A percentile compares a stretch with the other conserved stretches of the same genome.
Conservation (phyloP, 1,139 yeast species). For the Spathaspora sp. region DNA sequence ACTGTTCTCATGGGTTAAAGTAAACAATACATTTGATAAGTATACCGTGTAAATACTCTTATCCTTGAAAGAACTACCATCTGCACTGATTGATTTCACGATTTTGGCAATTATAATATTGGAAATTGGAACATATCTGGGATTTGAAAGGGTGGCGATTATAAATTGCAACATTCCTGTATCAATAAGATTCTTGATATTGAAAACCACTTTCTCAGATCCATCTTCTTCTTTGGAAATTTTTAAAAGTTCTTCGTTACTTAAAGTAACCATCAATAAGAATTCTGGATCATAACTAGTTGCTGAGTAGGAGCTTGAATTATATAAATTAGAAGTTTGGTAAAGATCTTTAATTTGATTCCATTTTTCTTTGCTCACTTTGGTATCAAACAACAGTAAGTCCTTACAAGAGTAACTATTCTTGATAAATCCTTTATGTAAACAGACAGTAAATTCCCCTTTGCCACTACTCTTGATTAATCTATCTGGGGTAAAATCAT, state of each 20-base stretch:
- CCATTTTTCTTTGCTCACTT: conserved; percentile 16
- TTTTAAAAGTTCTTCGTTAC: conserved; percentile 60
- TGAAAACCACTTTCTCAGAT: conserved; percentile 31
- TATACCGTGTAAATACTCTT: conserved; percentile 55
- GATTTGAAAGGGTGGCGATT: conserved; percentile 42
- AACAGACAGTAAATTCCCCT: conserved; percentile 43
- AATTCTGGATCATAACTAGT: conserved; percentile 62
- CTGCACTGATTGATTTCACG: conserved; percentile 29
- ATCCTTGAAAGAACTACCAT: conserved; percentile 52
- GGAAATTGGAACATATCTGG: conserved; percentile 22
- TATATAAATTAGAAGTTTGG: conserved; percentile 3
- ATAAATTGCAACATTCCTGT: conserved; percentile 58
- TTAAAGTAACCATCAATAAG: conserved; percentile 53
- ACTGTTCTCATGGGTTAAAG: conserved; percentile 26
- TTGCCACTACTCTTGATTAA: conserved; percentile 43
- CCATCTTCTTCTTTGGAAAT: conserved; percentile 22
- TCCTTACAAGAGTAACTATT: conserved; percentile 37
- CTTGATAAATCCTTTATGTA: conserved; percentile 52
- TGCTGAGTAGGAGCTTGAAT: conserved; percentile 7
- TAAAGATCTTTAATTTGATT: conserved; percentile 25
- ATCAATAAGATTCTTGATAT: conserved; percentile 59
- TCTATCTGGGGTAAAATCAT: conserved; percentile 39
- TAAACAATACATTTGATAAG: conserved; percentile 58
- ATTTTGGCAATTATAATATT: conserved; percentile 43
- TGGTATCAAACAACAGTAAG: conserved; percentile 5